phyloP scores from a whole-genome alignment of 768 basidiomycete species.

The Neoboletus brunneissimus region DNA sequence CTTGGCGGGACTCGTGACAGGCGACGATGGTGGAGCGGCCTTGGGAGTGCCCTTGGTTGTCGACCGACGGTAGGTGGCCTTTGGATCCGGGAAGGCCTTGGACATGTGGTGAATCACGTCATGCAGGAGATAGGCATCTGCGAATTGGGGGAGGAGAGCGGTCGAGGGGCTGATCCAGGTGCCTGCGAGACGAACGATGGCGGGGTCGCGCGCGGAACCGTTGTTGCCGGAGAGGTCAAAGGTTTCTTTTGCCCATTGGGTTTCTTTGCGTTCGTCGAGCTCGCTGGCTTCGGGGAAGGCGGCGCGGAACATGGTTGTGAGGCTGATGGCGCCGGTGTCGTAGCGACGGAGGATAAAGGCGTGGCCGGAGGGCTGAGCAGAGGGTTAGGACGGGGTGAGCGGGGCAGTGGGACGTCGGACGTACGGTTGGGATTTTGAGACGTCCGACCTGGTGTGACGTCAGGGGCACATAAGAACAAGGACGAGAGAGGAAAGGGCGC shows the following conservation, averaged over 20 bases:
- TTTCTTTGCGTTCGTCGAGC: constrained; percentile 72
- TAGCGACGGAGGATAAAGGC: constrained; percentile 93
- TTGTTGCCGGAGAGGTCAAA: constrained; percentile 80
- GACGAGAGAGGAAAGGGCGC: constrained; percentile 24
- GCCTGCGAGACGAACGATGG: constrained; percentile 78
- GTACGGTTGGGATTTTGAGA: constrained; percentile 86
- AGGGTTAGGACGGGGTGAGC: constrained; percentile 16
- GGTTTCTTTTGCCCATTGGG: constrained; percentile 77
- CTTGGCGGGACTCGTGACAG: constrained; percentile 22
- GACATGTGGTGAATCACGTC: constrained; percentile 64
- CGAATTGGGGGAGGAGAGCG: constrained; percentile 57
- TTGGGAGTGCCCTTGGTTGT: constrained; percentile 34
- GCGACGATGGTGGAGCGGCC: constrained; percentile 27
- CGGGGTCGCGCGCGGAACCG: constrained; percentile 56
- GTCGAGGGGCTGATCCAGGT: constrained; percentile 74
- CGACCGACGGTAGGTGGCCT: constrained; percentile 74
- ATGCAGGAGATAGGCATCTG: constrained; percentile 61
- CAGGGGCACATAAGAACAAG: constrained; percentile 10
- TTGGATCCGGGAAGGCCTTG: constrained; percentile 74
- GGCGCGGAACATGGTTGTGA: constrained; percentile 96
- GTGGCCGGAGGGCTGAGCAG: constrained; percentile 64
- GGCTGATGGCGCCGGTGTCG: constrained; percentile 87
- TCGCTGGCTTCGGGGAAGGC: constrained; percentile 84
- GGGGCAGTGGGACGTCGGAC: constrained; percentile 23
- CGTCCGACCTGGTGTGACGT: constrained; percentile 66